These are phyloP conservation scores for Sporisorium exsertum DNA, from an alignment of 1,284 basidiomycete species.

Conservation along the genomic window DNA sequence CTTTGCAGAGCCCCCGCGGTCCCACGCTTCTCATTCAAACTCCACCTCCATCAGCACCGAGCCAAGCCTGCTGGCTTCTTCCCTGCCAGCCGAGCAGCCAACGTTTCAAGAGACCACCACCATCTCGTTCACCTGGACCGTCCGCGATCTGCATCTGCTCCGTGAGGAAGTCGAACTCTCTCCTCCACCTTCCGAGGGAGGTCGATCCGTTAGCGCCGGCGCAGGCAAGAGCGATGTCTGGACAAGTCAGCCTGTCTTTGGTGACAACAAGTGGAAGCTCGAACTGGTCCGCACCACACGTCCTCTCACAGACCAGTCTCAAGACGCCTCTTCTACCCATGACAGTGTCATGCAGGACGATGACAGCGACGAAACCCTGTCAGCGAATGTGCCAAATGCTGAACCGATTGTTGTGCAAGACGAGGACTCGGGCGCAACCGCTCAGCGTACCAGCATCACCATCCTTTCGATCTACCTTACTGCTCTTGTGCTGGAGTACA, in stretches of 20 bases:
- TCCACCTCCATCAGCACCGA: conserved; percentile 6
- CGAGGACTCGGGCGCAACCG: neutral
- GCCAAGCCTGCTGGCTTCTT: conserved; percentile 8
- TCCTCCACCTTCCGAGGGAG: conserved; percentile 49
- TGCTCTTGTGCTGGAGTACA: conserved; percentile 54
- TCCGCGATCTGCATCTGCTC: conserved; percentile 55
- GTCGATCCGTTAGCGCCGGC: conserved; percentile 60
- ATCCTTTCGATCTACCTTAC: conserved; percentile 61
- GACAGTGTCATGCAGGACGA: no score
- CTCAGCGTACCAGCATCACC: conserved; percentile 30
- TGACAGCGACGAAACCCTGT: neutral
- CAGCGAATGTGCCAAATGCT: neutral
- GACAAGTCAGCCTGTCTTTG: conserved; percentile 65
- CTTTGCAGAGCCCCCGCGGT: neutral
- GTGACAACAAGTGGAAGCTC: conserved; percentile 66
- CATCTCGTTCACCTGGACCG: conserved; percentile 61
- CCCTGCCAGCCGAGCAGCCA: conserved; percentile 17
- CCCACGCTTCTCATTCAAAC: neutral
- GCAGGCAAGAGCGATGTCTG: conserved; percentile 62
- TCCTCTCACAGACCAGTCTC: conserved; percentile 4
- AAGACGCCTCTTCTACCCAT: neutral
- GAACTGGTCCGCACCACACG: conserved; percentile 58
- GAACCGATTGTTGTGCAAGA: conserved; percentile 8
- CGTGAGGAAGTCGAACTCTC: conserved; percentile 60
- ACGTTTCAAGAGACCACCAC: conserved; percentile 60